These are phyloP conservation scores for Pleurotus tuoliensis DNA, from an alignment of 768 basidiomycete genomes.

Conservation along the genomic window DNA sequence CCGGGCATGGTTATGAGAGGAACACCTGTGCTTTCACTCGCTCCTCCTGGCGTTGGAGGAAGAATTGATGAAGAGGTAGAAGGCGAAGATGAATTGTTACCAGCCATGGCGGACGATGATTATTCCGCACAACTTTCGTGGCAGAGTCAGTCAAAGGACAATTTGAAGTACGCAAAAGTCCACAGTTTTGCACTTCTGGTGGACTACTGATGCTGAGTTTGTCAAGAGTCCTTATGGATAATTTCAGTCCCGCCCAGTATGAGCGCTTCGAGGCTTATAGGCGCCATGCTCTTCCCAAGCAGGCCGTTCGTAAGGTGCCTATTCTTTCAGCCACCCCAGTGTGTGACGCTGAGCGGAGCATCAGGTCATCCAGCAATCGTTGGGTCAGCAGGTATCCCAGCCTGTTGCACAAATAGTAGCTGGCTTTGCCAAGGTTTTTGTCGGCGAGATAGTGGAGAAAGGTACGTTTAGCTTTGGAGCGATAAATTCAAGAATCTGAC, in stretches of 20 bases:
- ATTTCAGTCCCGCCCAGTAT: slow-evolving; percentile 79
- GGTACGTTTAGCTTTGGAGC: slow-evolving; percentile 38
- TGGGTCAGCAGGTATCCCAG: slow-evolving; percentile 79
- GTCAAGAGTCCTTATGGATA: slow-evolving; percentile 87
- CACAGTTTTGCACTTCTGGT: too few relatives aligned
- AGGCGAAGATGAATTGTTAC: slow-evolving; percentile 74
- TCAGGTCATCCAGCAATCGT: slow-evolving; percentile 79
- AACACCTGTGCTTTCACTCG: neutral
- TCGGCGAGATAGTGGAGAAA: slow-evolving; percentile 89
- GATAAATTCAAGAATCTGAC: slow-evolving; percentile 6
- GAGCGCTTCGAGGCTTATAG: slow-evolving; percentile 88
- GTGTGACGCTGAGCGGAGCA: neutral
- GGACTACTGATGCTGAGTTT: neutral
- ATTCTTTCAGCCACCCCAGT: neutral
- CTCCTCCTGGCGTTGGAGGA: slow-evolving; percentile 12
- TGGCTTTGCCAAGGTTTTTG: slow-evolving; percentile 88
- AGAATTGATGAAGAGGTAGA: slow-evolving; percentile 54
- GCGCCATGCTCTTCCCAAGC: slow-evolving; percentile 78
- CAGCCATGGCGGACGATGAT: slow-evolving; percentile 87
- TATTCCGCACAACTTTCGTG: slow-evolving; percentile 80
- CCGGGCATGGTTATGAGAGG: slow-evolving; percentile 5
- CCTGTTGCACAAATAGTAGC: slow-evolving; percentile 88
- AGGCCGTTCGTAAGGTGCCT: slow-evolving; percentile 72
- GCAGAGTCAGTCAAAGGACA: slow-evolving; percentile 87
- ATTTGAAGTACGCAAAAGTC: slow-evolving; percentile 56